These are phyloP conservation scores for Raffaelea ambrosiae DNA, from an alignment of 2,329 filamentous ascomycete species.

Conservation along the genomic window DNA sequence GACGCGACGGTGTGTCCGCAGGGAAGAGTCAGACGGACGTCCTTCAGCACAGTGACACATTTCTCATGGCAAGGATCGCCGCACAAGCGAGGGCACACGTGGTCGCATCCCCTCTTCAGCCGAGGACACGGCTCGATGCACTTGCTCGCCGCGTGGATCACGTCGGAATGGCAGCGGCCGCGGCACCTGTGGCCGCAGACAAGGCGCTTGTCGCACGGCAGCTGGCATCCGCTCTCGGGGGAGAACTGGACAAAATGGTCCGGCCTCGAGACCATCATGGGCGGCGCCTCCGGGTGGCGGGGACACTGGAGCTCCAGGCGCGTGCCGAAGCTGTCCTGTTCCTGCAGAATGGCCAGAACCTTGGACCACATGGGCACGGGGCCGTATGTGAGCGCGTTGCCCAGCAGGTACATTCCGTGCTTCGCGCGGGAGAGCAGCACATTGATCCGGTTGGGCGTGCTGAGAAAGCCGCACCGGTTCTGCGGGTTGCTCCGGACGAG, in stretches of 20 bases:
- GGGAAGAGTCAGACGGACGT: constrained; percentile 26
- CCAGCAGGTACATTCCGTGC: constrained; percentile 64
- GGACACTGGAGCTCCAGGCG: constrained; percentile 48
- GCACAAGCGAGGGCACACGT: constrained; percentile 33
- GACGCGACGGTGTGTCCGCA: constrained; percentile 32
- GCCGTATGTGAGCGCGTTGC: constrained; percentile 50
- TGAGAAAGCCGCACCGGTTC: constrained; percentile 55
- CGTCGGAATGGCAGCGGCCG: constrained; percentile 36
- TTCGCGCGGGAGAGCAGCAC: constrained; percentile 58
- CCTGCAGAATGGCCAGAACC: constrained; percentile 44
- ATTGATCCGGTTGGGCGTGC: constrained; percentile 59
- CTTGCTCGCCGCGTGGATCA: constrained; percentile 35
- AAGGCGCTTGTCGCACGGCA: constrained; percentile 39
- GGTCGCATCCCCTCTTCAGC: constrained; percentile 31
- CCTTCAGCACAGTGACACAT: constrained; percentile 25
- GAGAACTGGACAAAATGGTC: constrained; percentile 48
- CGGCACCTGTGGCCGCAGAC: constrained; percentile 39
- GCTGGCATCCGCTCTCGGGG: constrained; percentile 55
- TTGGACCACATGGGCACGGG: constrained; percentile 55
- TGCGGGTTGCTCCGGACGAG: constrained; percentile 60
- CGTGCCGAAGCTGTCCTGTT: constrained; percentile 36
- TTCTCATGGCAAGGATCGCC: constrained; percentile 30
- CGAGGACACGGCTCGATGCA: constrained; percentile 37
- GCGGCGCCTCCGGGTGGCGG: constrained; percentile 42
- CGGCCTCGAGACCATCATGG: constrained; percentile 40